These are phyloP conservation scores for Aspergillus oerlinghausenensis DNA, from an alignment of 2,329 filamentous ascomycete genomes.

Conservation along the genomic window DNA sequence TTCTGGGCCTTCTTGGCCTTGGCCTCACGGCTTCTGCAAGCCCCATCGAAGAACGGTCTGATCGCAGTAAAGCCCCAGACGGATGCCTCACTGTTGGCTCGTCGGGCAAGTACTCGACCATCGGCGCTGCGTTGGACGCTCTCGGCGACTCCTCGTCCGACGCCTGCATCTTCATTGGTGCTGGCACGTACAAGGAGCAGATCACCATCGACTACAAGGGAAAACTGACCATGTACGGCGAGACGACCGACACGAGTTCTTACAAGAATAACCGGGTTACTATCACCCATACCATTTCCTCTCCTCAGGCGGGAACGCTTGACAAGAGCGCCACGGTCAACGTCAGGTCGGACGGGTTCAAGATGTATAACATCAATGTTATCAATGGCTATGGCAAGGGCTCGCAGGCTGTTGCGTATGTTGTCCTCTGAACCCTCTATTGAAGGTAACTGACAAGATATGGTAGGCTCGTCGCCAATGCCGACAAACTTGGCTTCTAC, in stretches of 20 bases:
- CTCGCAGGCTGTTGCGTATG: conserved; percentile 31
- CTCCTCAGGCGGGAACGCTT: conserved; percentile 24
- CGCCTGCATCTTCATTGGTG: conserved; percentile 31
- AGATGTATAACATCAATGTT: conserved; percentile 35
- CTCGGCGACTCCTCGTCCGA: conserved; percentile 18
- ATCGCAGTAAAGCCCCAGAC: conserved; percentile 17
- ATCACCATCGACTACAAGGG: conserved; percentile 26
- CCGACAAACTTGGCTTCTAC: conserved; percentile 30
- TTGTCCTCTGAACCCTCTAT: neutral
- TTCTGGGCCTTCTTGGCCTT: conserved; percentile 10
- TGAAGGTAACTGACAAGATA: neutral
- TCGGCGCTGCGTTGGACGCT: conserved; percentile 23
- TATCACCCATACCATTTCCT: conserved; percentile 30
- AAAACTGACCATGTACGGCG: conserved; percentile 28
- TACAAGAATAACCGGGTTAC: conserved; percentile 31
- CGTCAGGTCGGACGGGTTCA: conserved; percentile 24
- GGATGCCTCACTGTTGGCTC: conserved; percentile 24
- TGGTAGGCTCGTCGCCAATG: conserved; percentile 23
- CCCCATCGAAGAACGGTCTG: conserved; percentile 8
- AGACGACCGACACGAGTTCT: conserved; percentile 23
- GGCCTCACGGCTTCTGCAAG: conserved; percentile 1
- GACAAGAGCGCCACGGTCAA: conserved; percentile 30
- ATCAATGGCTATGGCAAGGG: conserved; percentile 32
- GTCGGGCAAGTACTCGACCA: conserved; percentile 17
- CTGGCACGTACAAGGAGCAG: conserved; percentile 31